Evolutionary conservation across 306 rosid species (phyloP).

Genomic region (Glycine tomentella): DNA sequence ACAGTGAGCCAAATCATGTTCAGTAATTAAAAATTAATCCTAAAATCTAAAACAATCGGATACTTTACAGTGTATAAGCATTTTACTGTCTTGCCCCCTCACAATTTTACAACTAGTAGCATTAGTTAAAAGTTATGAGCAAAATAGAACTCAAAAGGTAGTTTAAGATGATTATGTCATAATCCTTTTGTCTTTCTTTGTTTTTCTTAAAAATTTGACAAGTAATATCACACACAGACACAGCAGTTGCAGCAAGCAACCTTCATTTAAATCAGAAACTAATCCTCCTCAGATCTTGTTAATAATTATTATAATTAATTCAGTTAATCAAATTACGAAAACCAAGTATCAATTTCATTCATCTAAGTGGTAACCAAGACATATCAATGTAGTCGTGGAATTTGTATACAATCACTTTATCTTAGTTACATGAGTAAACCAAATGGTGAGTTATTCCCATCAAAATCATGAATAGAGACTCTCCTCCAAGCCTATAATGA

Average conservation of each 20-base stretch:
- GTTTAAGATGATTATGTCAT: not conserved
- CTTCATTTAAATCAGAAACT: slow-evolving; percentile 11
- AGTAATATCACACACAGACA: not conserved
- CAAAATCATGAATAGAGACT: slow-evolving; percentile 1
- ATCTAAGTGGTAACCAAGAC: not conserved
- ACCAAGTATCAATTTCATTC: not conserved
- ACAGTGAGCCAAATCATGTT: not conserved
- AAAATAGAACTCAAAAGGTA: not conserved
- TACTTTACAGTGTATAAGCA: not conserved
- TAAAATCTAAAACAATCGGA: not conserved
- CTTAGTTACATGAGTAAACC: not conserved
- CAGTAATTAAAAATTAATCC: not conserved
- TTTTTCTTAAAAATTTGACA: not conserved
- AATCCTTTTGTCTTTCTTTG: not conserved
- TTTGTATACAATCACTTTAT: not conserved
- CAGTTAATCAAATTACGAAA: not conserved
- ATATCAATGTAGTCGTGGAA: slow-evolving; percentile 5
- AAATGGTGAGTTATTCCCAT: too few relatives aligned
- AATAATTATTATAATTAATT: not conserved
- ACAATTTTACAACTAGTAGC: not conserved
- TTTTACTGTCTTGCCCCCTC: not conserved
- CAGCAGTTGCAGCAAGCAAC: slow-evolving; percentile 1
- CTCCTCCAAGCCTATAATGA: slow-evolving; percentile 9
- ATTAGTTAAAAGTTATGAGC: not conserved
- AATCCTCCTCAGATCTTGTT: not conserved